A percentile compares a stretch with the other conserved stretches of the same genome.
These are phyloP conservation scores for Chlorella vulgaris DNA, from an alignment of 139 green algal species.

Conservation along the genomic window DNA sequence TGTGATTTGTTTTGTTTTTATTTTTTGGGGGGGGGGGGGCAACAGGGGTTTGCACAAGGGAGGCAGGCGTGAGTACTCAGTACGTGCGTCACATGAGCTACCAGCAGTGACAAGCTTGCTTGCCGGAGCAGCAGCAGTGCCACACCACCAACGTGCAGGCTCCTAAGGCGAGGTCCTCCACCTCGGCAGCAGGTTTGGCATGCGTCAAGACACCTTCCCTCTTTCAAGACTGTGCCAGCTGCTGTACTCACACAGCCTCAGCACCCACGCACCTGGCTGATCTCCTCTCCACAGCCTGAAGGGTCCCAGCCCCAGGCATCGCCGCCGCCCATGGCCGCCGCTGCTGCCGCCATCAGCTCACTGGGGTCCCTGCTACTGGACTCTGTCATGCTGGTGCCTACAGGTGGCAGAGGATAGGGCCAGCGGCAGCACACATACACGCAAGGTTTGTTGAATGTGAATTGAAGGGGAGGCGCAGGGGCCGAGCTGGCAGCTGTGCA, in stretches of 20 bases:
- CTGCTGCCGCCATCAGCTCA: background rate
- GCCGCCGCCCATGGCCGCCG: background rate
- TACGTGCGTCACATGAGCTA: too few species aligned
- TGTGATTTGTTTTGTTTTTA: background rate
- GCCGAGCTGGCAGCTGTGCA: too few species aligned
- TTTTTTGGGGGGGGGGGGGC: too few species aligned
- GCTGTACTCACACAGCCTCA: background rate
- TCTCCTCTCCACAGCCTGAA: background rate
- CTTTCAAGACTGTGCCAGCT: too few species aligned
- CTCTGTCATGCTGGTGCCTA: constrained; percentile 49
- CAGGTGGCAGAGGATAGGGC: background rate
- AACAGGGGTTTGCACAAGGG: background rate
- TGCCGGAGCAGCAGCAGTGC: too few species aligned
- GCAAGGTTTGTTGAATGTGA: too few species aligned
- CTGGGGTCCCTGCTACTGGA: background rate
- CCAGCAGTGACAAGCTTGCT: too few species aligned
- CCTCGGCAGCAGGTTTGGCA: too few species aligned
- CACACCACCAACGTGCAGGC: too few species aligned
- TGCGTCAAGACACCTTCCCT: too few species aligned
- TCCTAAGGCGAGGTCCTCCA: too few species aligned
- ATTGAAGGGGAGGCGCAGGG: background rate
- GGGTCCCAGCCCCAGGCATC: background rate
- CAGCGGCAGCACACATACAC: background rate
- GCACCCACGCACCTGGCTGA: background rate
- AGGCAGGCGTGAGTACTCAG: too few species aligned